A percentile compares a stretch with the other conserved stretches of the same genome.
phyloP scores from a whole-genome alignment of 2,329 filamentous ascomycete species.

The Cladobotryum protrusum region DNA sequence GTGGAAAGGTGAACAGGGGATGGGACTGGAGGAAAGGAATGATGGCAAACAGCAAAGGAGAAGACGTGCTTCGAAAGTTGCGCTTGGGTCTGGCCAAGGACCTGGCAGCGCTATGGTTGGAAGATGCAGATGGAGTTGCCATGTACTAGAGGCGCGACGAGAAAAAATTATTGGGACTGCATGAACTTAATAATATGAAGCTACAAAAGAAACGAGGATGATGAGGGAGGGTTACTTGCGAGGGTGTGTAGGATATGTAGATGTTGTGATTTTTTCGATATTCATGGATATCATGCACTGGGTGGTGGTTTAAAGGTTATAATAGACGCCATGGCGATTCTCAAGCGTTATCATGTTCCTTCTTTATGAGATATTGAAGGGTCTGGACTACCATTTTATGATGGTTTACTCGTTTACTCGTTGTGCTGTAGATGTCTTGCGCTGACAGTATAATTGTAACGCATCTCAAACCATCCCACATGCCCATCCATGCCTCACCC shows the following conservation, averaged over 20 bases:
- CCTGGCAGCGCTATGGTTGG: constrained; percentile 62
- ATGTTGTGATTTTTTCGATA: neutral
- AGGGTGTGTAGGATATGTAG: neutral
- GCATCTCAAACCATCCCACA: too few relatives aligned
- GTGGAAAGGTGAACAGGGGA: constrained; percentile 49
- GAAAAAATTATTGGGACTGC: neutral
- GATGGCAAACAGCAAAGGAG: constrained; percentile 57
- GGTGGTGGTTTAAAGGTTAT: neutral
- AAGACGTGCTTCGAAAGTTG: constrained; percentile 66
- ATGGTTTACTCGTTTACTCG: too few relatives aligned
- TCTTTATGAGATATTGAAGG: too few relatives aligned
- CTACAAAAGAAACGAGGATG: neutral
- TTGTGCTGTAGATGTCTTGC: too few relatives aligned
- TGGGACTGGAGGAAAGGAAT: constrained; percentile 80
- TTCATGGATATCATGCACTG: neutral
- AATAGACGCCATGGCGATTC: too few relatives aligned
- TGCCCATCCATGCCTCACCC: neutral
- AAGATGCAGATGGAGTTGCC: constrained; percentile 54
- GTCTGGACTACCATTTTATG: too few relatives aligned
- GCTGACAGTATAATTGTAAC: too few relatives aligned
- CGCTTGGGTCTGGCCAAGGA: constrained; percentile 70
- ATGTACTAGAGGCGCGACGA: constrained; percentile 27
- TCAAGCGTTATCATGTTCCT: too few relatives aligned
- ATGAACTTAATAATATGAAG: too few relatives aligned
- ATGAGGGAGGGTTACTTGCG: neutral